Evolutionary conservation across 2,329 filamentous ascomycete genomes (phyloP).

Genomic region (Dendrostoma leiphaemia): DNA sequence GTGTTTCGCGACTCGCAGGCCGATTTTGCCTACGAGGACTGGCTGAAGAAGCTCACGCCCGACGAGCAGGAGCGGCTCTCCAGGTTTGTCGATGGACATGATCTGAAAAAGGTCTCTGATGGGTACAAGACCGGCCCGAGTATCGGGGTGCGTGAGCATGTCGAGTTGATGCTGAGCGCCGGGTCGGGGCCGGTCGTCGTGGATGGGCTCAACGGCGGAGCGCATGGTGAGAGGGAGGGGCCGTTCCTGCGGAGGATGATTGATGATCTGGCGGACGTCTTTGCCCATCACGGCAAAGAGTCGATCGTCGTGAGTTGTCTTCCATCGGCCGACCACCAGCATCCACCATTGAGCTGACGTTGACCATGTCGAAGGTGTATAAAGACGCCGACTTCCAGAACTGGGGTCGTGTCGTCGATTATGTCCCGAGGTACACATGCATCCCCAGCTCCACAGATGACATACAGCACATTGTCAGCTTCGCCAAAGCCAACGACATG

Average conservation of each 20-base stretch:
- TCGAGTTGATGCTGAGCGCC: not conserved
- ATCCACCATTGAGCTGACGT: not conserved
- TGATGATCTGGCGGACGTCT: conserved; percentile 2
- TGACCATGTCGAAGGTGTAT: conserved; percentile 24
- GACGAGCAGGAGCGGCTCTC: conserved; percentile 15
- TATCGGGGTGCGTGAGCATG: conserved; percentile 18
- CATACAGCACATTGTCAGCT: conserved; percentile 38
- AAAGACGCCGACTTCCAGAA: conserved; percentile 35
- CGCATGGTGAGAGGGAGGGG: not conserved
- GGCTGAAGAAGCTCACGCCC: conserved; percentile 4
- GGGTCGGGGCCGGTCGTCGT: not conserved
- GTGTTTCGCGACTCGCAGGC: conserved; percentile 17
- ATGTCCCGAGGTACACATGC: conserved; percentile 38
- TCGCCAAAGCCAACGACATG: conserved; percentile 31
- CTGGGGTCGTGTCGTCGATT: conserved; percentile 38
- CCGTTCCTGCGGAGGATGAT: conserved; percentile 1
- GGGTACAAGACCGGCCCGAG: conserved; percentile 12
- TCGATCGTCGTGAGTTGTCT: not conserved
- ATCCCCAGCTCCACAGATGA: conserved; percentile 39
- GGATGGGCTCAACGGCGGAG: not conserved
- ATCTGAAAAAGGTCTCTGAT: not conserved
- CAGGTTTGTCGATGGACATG: conserved; percentile 14
- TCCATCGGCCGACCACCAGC: not conserved
- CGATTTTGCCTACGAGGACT: conserved; percentile 14
- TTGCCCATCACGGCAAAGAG: not conserved